These are phyloP conservation scores for Colletotrichum tabaci DNA, from an alignment of 2,329 filamentous ascomycete genomes.

Conservation along the genomic window DNA sequence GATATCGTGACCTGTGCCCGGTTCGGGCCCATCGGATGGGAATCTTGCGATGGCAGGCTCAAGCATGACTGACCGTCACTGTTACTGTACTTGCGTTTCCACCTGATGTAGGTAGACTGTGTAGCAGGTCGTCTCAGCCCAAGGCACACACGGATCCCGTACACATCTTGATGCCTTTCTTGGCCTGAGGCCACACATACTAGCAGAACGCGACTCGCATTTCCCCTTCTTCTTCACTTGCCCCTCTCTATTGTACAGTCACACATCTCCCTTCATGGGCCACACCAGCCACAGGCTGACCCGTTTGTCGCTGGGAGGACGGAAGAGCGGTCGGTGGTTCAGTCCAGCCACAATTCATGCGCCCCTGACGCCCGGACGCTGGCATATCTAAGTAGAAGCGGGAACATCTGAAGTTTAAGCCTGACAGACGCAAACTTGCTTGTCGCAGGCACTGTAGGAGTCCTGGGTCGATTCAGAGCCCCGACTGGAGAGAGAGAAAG, in stretches of 20 bases:
- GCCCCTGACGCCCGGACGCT: constrained; percentile 12
- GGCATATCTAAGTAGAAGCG: background rate
- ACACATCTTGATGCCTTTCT: background rate
- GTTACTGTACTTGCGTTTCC: background rate
- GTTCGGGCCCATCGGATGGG: constrained; percentile 39
- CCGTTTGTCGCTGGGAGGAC: background rate
- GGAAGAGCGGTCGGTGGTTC: background rate
- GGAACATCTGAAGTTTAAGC: constrained; percentile 13
- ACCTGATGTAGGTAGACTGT: too few relatives aligned
- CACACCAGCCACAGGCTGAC: constrained; percentile 14
- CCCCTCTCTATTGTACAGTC: background rate
- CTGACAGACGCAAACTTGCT: background rate
- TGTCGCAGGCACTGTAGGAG: background rate
- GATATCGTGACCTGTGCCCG: constrained; percentile 20
- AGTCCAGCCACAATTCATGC: constrained; percentile 35
- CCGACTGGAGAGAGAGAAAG: constrained; percentile 12
- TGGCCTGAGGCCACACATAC: background rate
- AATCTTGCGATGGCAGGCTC: constrained; percentile 38
- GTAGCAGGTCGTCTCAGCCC: background rate
- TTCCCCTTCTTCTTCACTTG: background rate
- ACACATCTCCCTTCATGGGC: too few relatives aligned
- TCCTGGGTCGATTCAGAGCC: too few relatives aligned
- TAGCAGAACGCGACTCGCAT: background rate
- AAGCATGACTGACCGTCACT: background rate
- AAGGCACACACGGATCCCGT: background rate